These are phyloP conservation scores for Metschnikowia matae DNA, from an alignment of 805 yeast species.

Conservation along the genomic window DNA sequence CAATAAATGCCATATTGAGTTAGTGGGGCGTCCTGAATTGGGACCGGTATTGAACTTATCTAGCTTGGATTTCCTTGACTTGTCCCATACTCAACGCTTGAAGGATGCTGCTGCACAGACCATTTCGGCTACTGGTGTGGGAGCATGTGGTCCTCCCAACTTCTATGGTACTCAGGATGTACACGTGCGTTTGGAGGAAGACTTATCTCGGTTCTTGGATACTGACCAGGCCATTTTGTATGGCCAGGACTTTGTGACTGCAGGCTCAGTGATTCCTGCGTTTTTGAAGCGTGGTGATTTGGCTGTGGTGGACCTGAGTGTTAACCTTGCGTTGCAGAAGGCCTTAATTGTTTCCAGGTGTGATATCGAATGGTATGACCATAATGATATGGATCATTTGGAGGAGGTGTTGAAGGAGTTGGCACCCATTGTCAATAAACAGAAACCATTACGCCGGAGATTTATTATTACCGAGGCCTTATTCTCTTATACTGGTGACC, in stretches of 20 bases:
- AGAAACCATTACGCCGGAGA: slow-evolving; percentile 78
- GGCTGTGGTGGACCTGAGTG: slow-evolving; percentile 79
- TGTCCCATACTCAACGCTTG: slow-evolving; percentile 48
- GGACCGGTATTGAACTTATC: slow-evolving; percentile 58
- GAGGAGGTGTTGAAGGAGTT: slow-evolving; percentile 63
- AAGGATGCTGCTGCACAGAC: slow-evolving; percentile 51
- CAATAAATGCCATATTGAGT: slow-evolving; percentile 39
- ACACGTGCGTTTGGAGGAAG: slow-evolving; percentile 75
- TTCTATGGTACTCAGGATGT: slow-evolving; percentile 95
- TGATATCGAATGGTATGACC: slow-evolving; percentile 77
- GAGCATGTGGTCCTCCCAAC: slow-evolving; percentile 98
- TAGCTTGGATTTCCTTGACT: slow-evolving; percentile 65
- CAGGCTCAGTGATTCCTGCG: slow-evolving; percentile 86
- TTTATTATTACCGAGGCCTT: slow-evolving; percentile 90
- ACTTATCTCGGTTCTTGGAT: slow-evolving; percentile 69
- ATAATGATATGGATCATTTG: slow-evolving; percentile 82
- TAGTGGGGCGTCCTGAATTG: slow-evolving; percentile 24
- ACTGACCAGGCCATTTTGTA: slow-evolving; percentile 78
- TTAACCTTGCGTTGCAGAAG: slow-evolving; percentile 75
- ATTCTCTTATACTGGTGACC: slow-evolving; percentile 77
- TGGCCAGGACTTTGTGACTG: slow-evolving; percentile 88
- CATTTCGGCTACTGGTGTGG: slow-evolving; percentile 79
- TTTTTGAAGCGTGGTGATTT: slow-evolving; percentile 94
- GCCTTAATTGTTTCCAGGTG: slow-evolving; percentile 86
- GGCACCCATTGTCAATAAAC: slow-evolving; percentile 55